phyloP scores from a whole-genome alignment of 768 basidiomycete genomes.

The Tephrocybe rancida region DNA sequence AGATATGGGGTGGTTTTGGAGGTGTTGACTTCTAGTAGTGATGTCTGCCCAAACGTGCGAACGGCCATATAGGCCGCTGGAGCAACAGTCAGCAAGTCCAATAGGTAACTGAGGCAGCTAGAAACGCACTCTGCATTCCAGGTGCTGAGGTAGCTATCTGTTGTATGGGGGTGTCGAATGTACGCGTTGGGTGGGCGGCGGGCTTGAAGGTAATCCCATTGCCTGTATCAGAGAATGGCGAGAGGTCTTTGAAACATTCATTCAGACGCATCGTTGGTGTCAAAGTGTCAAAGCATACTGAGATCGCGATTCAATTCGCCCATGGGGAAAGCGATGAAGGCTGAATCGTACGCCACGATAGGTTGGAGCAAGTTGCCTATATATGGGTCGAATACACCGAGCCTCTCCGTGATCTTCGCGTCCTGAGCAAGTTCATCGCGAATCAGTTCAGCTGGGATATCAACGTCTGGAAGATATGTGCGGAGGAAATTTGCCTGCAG shows the following conservation, averaged over 20 bases:
- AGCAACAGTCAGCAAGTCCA: not conserved
- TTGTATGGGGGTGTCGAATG: conserved; percentile 69
- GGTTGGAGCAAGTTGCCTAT: conserved; percentile 55
- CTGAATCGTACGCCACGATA: conserved; percentile 29
- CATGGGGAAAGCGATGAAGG: conserved; percentile 60
- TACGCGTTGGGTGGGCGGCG: conserved; percentile 37
- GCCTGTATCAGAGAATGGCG: conserved; percentile 29
- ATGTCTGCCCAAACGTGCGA: conserved; percentile 49
- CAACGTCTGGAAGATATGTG: conserved; percentile 70
- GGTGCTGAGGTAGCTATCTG: conserved; percentile 50
- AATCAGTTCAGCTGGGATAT: conserved; percentile 71
- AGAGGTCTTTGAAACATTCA: conserved; percentile 14
- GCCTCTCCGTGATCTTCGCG: conserved; percentile 30
- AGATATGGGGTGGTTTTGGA: conserved; percentile 19
- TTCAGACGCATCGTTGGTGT: not conserved
- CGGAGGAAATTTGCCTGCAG: conserved; percentile 71
- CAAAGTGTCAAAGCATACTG: conserved; percentile 44
- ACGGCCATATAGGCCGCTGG: conserved; percentile 38
- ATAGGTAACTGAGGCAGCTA: not conserved
- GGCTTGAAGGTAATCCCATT: conserved; percentile 39
- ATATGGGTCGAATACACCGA: conserved; percentile 56
- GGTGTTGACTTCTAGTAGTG: conserved; percentile 35
- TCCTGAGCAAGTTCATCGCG: conserved; percentile 55
- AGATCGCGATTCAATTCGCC: conserved; percentile 61
- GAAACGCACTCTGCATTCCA: conserved; percentile 9